phyloP scores from a whole-genome alignment of 257 asterid genomes.

The Linaria vulgaris region DNA sequence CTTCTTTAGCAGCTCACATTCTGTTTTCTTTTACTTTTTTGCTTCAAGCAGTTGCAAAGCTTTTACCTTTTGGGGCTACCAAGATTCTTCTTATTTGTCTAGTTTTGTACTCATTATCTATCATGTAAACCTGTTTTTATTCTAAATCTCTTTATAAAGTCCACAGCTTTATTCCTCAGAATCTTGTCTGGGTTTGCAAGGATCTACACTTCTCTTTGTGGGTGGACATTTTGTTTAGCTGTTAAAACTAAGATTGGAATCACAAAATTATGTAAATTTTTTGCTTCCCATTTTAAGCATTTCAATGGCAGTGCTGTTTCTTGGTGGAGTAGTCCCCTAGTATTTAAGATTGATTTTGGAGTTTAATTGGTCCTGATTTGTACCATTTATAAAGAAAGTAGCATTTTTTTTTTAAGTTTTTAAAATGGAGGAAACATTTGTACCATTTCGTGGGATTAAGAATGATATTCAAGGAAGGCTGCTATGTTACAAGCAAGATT shows the following conservation, averaged over 20 bases:
- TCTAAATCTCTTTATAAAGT: conserved; percentile 17
- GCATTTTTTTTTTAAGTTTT: background rate
- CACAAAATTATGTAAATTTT: conserved; percentile 29
- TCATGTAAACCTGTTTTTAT: too few relatives aligned
- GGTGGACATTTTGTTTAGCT: background rate
- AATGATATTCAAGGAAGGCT: conserved; percentile 66
- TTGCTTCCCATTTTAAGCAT: background rate
- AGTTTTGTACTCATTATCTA: background rate
- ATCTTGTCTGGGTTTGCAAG: conserved; percentile 12
- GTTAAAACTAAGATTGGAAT: conserved; percentile 9
- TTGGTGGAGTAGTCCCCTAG: conserved; percentile 17
- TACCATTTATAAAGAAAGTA: background rate
- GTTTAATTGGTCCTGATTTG: background rate
- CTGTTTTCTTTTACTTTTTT: background rate
- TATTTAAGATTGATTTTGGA: background rate
- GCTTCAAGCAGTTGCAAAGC: background rate
- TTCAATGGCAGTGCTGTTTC: conserved; percentile 24
- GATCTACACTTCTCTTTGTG: background rate
- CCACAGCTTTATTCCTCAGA: conserved; percentile 22
- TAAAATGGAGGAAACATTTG: conserved; percentile 78
- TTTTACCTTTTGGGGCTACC: conserved; percentile 17
- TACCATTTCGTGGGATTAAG: conserved; percentile 82
- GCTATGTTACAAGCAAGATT: conserved; percentile 81
- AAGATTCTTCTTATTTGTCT: conserved; percentile 18
- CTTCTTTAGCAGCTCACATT: conserved; percentile 36